These are phyloP conservation scores for Aphanomyces euteiches DNA, from an alignment of 352 stramenopile genomes.

Conservation along the genomic window DNA sequence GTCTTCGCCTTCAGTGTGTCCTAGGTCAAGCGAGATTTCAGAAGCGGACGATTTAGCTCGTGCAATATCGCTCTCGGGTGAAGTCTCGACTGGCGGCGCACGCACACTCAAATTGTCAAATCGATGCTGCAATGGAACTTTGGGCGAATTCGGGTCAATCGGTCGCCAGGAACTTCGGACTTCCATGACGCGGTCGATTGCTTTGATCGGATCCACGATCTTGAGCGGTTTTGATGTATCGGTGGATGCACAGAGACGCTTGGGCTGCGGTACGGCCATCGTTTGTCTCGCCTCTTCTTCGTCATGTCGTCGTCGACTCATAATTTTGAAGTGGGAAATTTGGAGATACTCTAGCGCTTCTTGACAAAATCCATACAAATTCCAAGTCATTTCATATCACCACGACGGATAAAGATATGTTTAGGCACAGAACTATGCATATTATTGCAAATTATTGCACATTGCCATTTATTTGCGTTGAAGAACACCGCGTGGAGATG, in stretches of 20 bases:
- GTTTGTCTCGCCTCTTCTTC: not conserved
- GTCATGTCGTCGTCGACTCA: not conserved
- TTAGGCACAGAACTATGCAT: no score
- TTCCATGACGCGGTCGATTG: constrained; percentile 5
- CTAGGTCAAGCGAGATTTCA: not conserved
- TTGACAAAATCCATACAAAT: constrained; percentile 4
- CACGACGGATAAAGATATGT: no score
- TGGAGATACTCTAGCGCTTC: not conserved
- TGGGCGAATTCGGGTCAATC: constrained; percentile 7
- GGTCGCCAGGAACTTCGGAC: constrained; percentile 7
- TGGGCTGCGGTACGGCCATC: constrained; percentile 3
- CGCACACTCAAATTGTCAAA: not conserved
- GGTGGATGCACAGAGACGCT: not conserved
- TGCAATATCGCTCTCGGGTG: not conserved
- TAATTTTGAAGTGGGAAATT: not conserved
- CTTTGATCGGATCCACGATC: not conserved
- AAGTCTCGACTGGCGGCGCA: not conserved
- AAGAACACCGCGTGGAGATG: no score
- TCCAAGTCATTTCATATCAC: not conserved
- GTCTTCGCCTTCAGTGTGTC: not conserved
- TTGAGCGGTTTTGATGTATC: not conserved
- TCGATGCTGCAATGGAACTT: not conserved
- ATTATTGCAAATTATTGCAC: no score
- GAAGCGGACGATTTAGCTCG: constrained; percentile 6
- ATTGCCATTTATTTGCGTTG: no score